Base-by-base conservation (phyloP, 768 basidiomycete species). In the Amanita inopinata region DNA sequence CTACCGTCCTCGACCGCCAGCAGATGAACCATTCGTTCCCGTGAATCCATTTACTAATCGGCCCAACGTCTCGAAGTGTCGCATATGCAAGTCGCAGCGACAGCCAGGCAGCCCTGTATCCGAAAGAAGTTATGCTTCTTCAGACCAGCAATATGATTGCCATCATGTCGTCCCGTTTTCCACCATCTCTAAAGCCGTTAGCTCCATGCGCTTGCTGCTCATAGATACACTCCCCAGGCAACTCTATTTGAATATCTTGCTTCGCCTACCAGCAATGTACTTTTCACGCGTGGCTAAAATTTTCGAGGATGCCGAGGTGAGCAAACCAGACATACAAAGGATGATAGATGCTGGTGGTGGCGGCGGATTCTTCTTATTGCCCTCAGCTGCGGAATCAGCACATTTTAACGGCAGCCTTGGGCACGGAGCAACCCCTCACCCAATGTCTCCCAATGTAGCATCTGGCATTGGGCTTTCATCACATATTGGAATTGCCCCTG, bases 1-100 rank as follows among this genome's bases (percentile, higher is more conserved):
- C 9, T 70, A 70, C 43, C 67, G 70, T 5, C 23, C 51, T 15
- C 64, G 67, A 11, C 62, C 62, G 12, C 57, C 63, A 7, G 60
- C 62, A 5, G 74, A 76, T 42, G 76, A 77, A 18, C 69, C 69
- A 0, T 80, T 80, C 46, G 56, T 78, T 3, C 77, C 76, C 0
- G 50, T 78, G 3, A 63, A 80, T 46, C 78, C 78, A 9, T 79
- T 70, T 55, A 66, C 27, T 7, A 53, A 50, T 54, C 62, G 33
- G 59, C 59, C 17, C 36, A 46, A 6, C 51, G 51, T 0, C 51
- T 60, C 36, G 49, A 32, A 23, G 45, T 45, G 50, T 34, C 41
- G 43, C 12, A 56, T 51, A 25, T 51, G 55, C 25, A 43, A 49
- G 5, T 38, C 43, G 51, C 11, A 25, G 33, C 22, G 63, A 57